Evolutionary conservation across 1,139 yeast genomes (phyloP).

Genomic region (Eremothecium coryli): DNA sequence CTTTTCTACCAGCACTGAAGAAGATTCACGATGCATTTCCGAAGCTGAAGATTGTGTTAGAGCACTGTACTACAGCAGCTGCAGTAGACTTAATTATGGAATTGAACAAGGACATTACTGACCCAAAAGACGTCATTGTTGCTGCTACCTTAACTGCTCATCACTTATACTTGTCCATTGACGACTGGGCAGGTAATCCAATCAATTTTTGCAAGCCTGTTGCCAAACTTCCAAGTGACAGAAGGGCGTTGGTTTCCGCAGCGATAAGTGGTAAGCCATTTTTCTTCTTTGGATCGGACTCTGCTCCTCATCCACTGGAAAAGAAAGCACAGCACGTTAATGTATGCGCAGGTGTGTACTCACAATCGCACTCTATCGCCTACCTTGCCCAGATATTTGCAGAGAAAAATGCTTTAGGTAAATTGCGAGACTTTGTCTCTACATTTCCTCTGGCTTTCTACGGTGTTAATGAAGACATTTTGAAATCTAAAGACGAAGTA

Average conservation of each 20-base stretch:
- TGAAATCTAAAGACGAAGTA: conserved; percentile 40
- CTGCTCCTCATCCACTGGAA: conserved; percentile 89
- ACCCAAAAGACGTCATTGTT: conserved; percentile 42
- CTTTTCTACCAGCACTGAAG: conserved; percentile 81
- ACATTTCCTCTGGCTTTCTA: conserved; percentile 69
- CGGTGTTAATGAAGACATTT: conserved; percentile 37
- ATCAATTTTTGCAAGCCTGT: conserved; percentile 95
- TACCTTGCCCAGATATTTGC: conserved; percentile 87
- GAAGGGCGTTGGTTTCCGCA: conserved; percentile 69
- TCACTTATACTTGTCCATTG: conserved; percentile 79
- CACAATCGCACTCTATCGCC: conserved; percentile 74
- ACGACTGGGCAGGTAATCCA: conserved; percentile 95
- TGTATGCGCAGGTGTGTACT: conserved; percentile 95
- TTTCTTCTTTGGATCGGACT: conserved; percentile 94
- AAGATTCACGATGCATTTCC: conserved; percentile 81
- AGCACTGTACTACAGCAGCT: conserved; percentile 88
- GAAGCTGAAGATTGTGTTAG: conserved; percentile 73
- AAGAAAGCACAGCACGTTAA: conserved; percentile 69
- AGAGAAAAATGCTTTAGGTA: conserved; percentile 49
- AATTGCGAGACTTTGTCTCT: conserved; percentile 64
- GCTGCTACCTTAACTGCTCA: conserved; percentile 96
- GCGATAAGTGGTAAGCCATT: conserved; percentile 89
- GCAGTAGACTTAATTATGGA: conserved; percentile 70
- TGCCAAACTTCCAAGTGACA: conserved; percentile 83
- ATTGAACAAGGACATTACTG: conserved; percentile 48